These are phyloP conservation scores for Aspergillus bombycis DNA, from an alignment of 2,329 filamentous ascomycete genomes.

Conservation along the genomic window DNA sequence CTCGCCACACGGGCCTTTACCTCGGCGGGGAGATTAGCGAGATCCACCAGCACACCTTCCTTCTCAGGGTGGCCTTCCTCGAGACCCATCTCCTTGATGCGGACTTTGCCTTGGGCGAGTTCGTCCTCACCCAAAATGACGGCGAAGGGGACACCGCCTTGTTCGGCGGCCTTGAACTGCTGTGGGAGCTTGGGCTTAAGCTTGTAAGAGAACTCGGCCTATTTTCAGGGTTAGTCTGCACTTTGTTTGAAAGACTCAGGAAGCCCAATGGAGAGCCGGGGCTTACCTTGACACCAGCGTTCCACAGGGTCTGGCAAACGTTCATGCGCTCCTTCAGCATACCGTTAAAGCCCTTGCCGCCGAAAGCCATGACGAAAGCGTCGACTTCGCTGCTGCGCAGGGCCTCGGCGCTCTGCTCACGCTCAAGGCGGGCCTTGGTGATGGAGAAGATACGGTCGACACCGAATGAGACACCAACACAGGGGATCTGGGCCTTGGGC, in stretches of 20 bases:
- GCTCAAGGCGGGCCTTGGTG: slow-evolving; percentile 74
- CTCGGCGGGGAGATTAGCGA: slow-evolving; percentile 40
- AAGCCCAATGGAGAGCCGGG: background rate
- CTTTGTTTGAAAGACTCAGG: background rate
- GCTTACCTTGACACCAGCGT: slow-evolving; percentile 77
- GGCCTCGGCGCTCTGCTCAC: slow-evolving; percentile 55
- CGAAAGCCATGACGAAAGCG: slow-evolving; percentile 93
- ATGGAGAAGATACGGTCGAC: slow-evolving; percentile 96
- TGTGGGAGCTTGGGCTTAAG: slow-evolving; percentile 83
- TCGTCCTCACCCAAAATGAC: slow-evolving; percentile 93
- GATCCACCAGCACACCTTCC: slow-evolving; percentile 75
- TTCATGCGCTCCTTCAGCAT: slow-evolving; percentile 82
- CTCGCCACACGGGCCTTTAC: slow-evolving; percentile 27
- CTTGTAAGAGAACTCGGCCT: slow-evolving; percentile 87
- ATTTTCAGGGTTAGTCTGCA: slow-evolving; percentile 24
- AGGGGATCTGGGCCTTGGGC: slow-evolving; percentile 82
- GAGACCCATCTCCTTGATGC: slow-evolving; percentile 83
- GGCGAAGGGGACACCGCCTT: slow-evolving; percentile 76
- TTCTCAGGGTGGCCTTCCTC: slow-evolving; percentile 85
- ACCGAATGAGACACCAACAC: slow-evolving; percentile 88
- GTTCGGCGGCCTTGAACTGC: slow-evolving; percentile 90
- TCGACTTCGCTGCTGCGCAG: slow-evolving; percentile 77
- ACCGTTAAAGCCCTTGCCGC: slow-evolving; percentile 80
- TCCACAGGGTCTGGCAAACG: slow-evolving; percentile 76
- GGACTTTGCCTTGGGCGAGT: slow-evolving; percentile 77